Conservation (phyloP, 306 rosid genomes). For the Citrullus amarus region DNA sequence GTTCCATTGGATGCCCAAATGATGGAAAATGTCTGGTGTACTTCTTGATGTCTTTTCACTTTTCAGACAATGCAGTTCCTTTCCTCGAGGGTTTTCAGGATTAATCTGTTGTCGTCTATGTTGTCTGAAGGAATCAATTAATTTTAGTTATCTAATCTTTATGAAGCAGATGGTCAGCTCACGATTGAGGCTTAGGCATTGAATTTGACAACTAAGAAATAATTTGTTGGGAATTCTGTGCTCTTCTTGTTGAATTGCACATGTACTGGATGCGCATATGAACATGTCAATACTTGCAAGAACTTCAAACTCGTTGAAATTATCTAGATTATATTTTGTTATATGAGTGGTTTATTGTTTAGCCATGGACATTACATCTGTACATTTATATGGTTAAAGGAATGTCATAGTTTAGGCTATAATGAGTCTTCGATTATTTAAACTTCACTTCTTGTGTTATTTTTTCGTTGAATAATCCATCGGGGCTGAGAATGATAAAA, state of each 20-base stretch:
- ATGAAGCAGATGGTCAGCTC: not conserved
- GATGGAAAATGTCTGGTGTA: not conserved
- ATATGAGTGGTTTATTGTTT: not conserved
- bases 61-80: not conserved
- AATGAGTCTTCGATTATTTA: not conserved
- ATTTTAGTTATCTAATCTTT: not conserved
- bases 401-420: not conserved
- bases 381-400: not conserved
- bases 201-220: not conserved
- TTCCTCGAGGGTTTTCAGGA: not conserved
- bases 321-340: not conserved
- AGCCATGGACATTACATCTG: not conserved
- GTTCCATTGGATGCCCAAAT: not conserved
- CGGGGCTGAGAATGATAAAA: not conserved
- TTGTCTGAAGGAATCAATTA: not conserved
- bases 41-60: not conserved
- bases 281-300: not conserved
- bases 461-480: not conserved
- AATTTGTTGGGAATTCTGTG: not conserved
- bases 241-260: not conserved
- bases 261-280: not conserved
- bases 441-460: not conserved
- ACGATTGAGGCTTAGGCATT: not conserved
- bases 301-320: not conserved
- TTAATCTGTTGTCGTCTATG: not conserved